Evolutionary conservation across 305 asterid species (phyloP).

Genomic region (Ilex paraguariensis): DNA sequence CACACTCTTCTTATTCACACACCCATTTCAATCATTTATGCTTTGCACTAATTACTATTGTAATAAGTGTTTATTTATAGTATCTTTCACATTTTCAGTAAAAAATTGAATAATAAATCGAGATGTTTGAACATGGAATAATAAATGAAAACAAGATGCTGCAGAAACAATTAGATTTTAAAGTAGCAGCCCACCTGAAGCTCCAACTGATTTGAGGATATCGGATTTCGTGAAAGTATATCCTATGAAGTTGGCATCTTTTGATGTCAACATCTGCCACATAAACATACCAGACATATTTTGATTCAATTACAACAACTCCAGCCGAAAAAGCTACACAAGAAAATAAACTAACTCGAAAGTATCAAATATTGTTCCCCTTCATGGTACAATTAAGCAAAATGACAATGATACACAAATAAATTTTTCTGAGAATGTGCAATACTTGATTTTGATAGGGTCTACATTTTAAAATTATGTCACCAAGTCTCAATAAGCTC

Average conservation of each 20-base stretch:
- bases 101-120: not conserved
- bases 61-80: too few relatives aligned
- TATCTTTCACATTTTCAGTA: not conserved
- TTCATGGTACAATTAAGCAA: not conserved
- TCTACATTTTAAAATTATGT: too few relatives aligned
- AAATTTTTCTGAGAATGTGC: too few relatives aligned
- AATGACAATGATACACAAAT: too few relatives aligned
- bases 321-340: not conserved
- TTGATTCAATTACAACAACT: not conserved
- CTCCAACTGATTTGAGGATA: conserved; percentile 67
- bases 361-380: not conserved
- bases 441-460: too few relatives aligned
- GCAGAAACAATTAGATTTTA: not conserved
- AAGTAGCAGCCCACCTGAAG: conserved; percentile 49
- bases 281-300: conserved; percentile 1
- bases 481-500: too few relatives aligned
- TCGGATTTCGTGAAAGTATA: conserved; percentile 97
- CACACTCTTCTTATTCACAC: too few relatives aligned
- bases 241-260: conserved; percentile 92
- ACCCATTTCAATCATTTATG: not conserved
- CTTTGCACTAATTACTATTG: not conserved
- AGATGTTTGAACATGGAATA: not conserved
- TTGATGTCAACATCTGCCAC: conserved; percentile 90
- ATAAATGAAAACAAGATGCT: not conserved
- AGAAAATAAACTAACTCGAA: too few relatives aligned